Base-by-base conservation (phyloP, 2,329 filamentous ascomycete genomes). In the Aspergillus ibericus region DNA sequence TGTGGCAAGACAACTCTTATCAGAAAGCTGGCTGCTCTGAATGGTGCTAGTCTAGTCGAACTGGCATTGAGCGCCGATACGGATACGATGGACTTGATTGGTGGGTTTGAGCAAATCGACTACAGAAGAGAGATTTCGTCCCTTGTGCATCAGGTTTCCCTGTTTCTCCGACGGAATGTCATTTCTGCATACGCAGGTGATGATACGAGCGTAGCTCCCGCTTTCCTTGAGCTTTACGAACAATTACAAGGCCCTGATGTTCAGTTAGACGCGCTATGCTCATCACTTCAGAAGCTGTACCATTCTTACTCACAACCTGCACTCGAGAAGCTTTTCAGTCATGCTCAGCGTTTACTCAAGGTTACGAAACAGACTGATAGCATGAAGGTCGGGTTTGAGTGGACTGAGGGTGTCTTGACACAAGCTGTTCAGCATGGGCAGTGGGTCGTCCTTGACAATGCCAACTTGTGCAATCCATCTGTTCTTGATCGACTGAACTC, bases 361-460 rank as follows among this genome's bases (percentile, higher is more conserved):
- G 77, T 80, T 4, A 82, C 86, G 1, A 76, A 82, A 32, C 77
- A 80, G 2, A 82, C 91, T 22, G 85, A 88, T 20, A 88, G 88
- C 42, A 72, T 74, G 69, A 73, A 70, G 62, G 91, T 92, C 20
- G 88, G 89, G 2, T 99, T 99, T 71, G 92, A 96, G 73, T 99
- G 95, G 95, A 86, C 96, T 1, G 93, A 99, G 72, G 95, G 96
- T 58, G 85, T 96, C 49, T 87, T 99, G 44, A 89, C 98, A 49
- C 89, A 92, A 67, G 93, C 95, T 42, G 81, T 98, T 10, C 84
- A 96, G 69, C 82, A 88, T 66, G 95, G 95, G 13, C 85, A 92
- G 60, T 99, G 95, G 95, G 82, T 99, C 16, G 88, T 99, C 10
- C 85, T 99, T 20, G 95, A 99, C 75, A 97, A 99, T 75, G 95